Evolutionary conservation across 768 basidiomycete species (phyloP).

Genomic region (Ephemerocybe angulata): DNA sequence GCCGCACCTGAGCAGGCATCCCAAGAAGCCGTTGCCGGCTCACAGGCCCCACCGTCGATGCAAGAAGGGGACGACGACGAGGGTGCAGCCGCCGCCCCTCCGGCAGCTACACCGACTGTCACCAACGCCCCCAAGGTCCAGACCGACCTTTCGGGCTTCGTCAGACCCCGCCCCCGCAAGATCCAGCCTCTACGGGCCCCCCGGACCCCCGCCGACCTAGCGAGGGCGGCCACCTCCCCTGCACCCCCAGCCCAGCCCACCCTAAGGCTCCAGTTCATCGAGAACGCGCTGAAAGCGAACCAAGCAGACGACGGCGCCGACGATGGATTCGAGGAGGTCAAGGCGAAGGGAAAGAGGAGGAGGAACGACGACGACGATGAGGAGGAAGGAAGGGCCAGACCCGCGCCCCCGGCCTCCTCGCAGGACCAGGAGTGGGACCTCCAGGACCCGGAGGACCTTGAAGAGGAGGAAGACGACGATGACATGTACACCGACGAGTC

Average conservation of each 20-base stretch:
- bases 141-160: background rate
- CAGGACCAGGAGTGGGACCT: background rate
- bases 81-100: background rate
- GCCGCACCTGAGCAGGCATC: background rate
- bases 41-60: background rate
- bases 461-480: background rate
- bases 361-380: background rate
- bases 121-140: background rate
- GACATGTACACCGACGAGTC: background rate
- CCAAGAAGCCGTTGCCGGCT: background rate
- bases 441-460: background rate
- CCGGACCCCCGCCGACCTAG: background rate
- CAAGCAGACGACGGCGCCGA: background rate
- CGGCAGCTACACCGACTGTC: background rate
- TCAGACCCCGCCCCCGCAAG: background rate
- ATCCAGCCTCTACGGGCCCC: background rate
- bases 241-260: background rate
- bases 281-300: background rate
- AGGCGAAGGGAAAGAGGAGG: background rate
- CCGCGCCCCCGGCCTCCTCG: background rate
- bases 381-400: background rate
- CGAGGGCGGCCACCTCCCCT: background rate
- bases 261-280: background rate
- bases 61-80: background rate
- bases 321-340: background rate